Evolutionary conservation across 805 yeast genomes (phyloP), one percentile per base, ranked within the genome.

Genomic region (Metschnikowia lochheadii): DNA sequence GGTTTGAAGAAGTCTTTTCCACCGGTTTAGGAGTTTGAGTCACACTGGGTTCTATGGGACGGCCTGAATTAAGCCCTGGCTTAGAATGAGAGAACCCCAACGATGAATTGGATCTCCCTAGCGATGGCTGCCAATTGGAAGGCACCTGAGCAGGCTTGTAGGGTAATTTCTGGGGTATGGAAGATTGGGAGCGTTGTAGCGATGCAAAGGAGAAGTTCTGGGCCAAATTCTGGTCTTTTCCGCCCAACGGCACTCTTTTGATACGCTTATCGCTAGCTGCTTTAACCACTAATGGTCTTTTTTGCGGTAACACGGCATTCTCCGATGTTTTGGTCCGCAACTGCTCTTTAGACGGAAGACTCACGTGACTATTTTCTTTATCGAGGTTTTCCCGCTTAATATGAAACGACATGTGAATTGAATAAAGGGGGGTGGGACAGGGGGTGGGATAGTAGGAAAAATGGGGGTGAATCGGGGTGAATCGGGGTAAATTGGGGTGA

Each of bases 201-300:
- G 47, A 17, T 7, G 46, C 33, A 43, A 34, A 33, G 10, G 46
- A 40, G 14, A 21, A 18, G 18, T 33, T 32, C 62, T 50, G 6
- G 68, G 66, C 26, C 62, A 39, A 17, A 56, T 73, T 73, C 37
- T 62, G 68, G 56, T 68, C 69, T 50, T 73, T 73, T 1, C 77
- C 77, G 3, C 75, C 73, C 44, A 72, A 63, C 3, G 78, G 78
- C 15, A 57, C 55, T 17, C 46, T 32, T 38, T 58, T 46, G 7
- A 64, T 59, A 48, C 77, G 57, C 33, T 56, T 60, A 11, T 51
- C 52, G 7, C 40, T 47, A 29, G 21, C 21, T 3, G 36, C 41
- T 21, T 37, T 43, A 17, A 52, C 18, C 14, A 36, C 40, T 32
- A 40, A 42, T 6, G 44, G 49, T 23, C 44, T 47, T 39, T 23